Conservation (phyloP, 2,329 filamentous ascomycete genomes). For the Fusarium chlamydosporum region DNA sequence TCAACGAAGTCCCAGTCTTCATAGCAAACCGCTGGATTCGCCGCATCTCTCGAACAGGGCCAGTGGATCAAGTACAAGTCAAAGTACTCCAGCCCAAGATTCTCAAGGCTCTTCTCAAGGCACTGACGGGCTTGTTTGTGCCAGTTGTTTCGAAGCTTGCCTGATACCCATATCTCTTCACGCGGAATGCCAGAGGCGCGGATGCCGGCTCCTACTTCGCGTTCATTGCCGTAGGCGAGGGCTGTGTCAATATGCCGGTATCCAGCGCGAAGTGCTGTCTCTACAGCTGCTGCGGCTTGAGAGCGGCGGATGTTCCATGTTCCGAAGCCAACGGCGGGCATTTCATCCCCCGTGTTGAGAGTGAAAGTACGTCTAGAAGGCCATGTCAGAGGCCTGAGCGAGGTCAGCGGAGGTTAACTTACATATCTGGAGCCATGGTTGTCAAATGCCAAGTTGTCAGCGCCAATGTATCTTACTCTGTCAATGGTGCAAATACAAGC, state of each 20-base stretch:
- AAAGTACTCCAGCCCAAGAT: slow-evolving; percentile 74
- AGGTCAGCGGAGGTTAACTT: not conserved
- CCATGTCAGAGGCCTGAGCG: slow-evolving; percentile 1
- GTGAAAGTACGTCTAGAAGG: slow-evolving; percentile 65
- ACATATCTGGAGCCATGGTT: slow-evolving; percentile 30
- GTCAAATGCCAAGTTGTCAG: not conserved
- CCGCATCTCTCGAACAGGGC: slow-evolving; percentile 75
- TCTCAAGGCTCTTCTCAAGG: slow-evolving; percentile 71
- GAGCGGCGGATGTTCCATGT: slow-evolving; percentile 83
- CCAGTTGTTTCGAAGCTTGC: slow-evolving; percentile 86
- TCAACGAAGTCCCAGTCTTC: slow-evolving; percentile 86
- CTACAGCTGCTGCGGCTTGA: slow-evolving; percentile 79
- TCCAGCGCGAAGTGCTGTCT: slow-evolving; percentile 74
- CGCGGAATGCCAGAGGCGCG: slow-evolving; percentile 74
- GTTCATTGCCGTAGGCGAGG: slow-evolving; percentile 82
- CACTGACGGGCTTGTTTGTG: slow-evolving; percentile 77
- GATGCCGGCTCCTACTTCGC: slow-evolving; percentile 76
- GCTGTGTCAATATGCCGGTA: slow-evolving; percentile 85
- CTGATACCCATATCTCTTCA: slow-evolving; percentile 78
- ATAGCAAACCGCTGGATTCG: slow-evolving; percentile 75
- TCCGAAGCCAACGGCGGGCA: slow-evolving; percentile 81
- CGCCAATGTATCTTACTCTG: not conserved
- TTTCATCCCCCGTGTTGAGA: slow-evolving; percentile 82
- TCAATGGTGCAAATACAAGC: not conserved
- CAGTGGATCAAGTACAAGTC: slow-evolving; percentile 82